Percentiles rank a stretch among this genome's conserved stretches.
These are phyloP conservation scores for Monosporozyma solicola DNA, from an alignment of 805 yeast species.

Conservation along the genomic window DNA sequence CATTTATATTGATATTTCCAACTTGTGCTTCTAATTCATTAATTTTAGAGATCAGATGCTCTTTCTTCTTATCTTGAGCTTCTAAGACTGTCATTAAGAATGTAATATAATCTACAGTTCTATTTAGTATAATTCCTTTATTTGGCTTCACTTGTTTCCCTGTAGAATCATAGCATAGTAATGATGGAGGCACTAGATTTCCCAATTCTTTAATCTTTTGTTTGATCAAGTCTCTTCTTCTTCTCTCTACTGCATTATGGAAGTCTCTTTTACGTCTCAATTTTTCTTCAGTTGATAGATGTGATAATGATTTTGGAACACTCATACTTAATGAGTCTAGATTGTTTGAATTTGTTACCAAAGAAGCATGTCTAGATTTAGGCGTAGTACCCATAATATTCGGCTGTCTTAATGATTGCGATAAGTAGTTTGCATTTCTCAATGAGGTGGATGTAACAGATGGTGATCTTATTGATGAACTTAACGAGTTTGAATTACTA, in stretches of 20 bases:
- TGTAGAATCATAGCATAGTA: constrained; percentile 39
- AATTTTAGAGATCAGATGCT: constrained; percentile 34
- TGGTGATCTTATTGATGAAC: constrained; percentile 19
- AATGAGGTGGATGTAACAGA: constrained; percentile 24
- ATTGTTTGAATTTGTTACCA: constrained; percentile 6
- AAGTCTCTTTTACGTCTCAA: constrained; percentile 72
- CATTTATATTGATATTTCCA: background rate
- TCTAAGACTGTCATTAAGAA: constrained; percentile 54
- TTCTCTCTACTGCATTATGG: constrained; percentile 89
- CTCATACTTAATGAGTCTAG: constrained; percentile 5
- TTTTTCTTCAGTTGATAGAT: constrained; percentile 46
- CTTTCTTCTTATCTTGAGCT: constrained; percentile 43
- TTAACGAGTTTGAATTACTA: background rate
- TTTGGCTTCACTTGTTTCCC: constrained; percentile 71
- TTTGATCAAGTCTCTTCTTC: constrained; percentile 84
- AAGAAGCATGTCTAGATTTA: constrained; percentile 27
- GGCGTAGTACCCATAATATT: constrained; percentile 19
- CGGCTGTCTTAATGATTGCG: constrained; percentile 24
- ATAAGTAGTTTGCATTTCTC: constrained; percentile 23
- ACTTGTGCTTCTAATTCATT: constrained; percentile 23
- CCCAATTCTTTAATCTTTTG: constrained; percentile 83
- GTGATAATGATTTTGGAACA: constrained; percentile 15
- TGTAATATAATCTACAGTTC: constrained; percentile 70
- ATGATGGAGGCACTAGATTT: constrained; percentile 65
- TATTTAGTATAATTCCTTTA: constrained; percentile 66